Conservation (phyloP, 192 early-diverging fungal genomes). For the Entomortierella parvispora region DNA sequence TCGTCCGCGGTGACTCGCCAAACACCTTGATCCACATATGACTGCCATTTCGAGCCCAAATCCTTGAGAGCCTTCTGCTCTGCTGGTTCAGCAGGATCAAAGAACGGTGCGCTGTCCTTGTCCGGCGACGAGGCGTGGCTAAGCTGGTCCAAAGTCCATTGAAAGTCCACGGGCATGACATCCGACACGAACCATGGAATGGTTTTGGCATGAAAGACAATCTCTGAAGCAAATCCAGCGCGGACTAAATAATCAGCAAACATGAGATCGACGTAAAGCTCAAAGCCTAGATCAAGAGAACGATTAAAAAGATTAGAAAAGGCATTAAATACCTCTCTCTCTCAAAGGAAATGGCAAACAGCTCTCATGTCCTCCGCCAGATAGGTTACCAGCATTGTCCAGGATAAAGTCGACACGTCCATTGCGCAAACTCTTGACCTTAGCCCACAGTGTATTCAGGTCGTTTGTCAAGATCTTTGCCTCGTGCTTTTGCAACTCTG, state of each 20-base stretch:
- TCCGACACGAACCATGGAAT: conserved; percentile 99
- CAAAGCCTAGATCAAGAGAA: conserved; percentile 71
- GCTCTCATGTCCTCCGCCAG: too few species aligned
- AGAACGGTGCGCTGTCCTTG: conserved; percentile 39
- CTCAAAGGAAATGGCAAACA: not conserved
- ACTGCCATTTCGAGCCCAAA: conserved; percentile 73
- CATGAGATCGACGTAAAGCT: conserved; percentile 88
- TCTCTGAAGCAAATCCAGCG: conserved; percentile 65
- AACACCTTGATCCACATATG: conserved; percentile 65
- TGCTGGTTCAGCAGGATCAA: conserved; percentile 27
- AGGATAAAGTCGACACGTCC: conserved; percentile 86
- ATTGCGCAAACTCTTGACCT: conserved; percentile 60
- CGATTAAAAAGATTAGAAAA: not conserved
- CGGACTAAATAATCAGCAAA: conserved; percentile 88
- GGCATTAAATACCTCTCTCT: not conserved
- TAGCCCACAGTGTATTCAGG: conserved; percentile 68
- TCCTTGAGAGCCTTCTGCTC: conserved; percentile 58
- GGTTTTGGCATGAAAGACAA: conserved; percentile 88
- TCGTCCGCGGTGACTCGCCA: conserved; percentile 77
- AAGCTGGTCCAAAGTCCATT: conserved; percentile 67
- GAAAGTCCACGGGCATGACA: conserved; percentile 84
- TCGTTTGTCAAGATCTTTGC: conserved; percentile 81
- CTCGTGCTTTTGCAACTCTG: conserved; percentile 57
- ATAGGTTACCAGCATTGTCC: conserved; percentile 92
- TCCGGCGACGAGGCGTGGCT: conserved; percentile 10